Evolutionary conservation across 2,329 filamentous ascomycete species (phyloP), one percentile per base, ranked within the genome.

Genomic region (Epichloe glyceriae): DNA sequence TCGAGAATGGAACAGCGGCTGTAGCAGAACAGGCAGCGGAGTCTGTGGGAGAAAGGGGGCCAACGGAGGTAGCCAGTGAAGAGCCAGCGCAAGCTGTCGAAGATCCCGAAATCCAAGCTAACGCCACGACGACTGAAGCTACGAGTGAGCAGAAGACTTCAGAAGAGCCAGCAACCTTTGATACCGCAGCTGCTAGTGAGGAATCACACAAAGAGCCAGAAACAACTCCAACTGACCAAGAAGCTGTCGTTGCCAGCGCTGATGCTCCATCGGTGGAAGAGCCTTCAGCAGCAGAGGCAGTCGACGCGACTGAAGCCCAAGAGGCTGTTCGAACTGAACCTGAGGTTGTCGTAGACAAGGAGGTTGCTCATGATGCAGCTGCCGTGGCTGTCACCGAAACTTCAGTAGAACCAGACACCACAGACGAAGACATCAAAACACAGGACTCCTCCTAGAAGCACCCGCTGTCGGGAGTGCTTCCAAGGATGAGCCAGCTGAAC

Each of bases 11-110:
- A 12, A 46, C 22, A 26, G 42, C 26, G 11, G 19, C 54, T 7
- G 46, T 11, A 17, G 47, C 58, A 11, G 55, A 59, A 45, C 52
- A 55, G 49, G 53, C 56, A 50, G 51, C 53, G 33, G 54, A 58
- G 49, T 52, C 54, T 35, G 42, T 33, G 11, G 35, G 35, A 41
- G 42, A 49, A 7, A 46, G 53, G 38, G 35, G 54, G 4, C 8
- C 43, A 15, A 30, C 39, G 33, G 52, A 55, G 15, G 12, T 43
- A 19, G 38, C 41, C 11, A 15, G 12, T 35, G 49, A 51, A 20
- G 44, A 50, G 37, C 15, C 50, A 53, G 26, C 44, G 26, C 17
- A 47, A 30, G 33, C 14, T 33, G 44, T 30, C n/a, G 17, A 14
- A n/a, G 7, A 43, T 2, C 41, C 12, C 1, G 41, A 43, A 6